A percentile compares a stretch with the other conserved stretches of the same genome.
Evolutionary conservation across 306 rosid genomes (phyloP).

Genomic region (Argentina anserina): DNA sequence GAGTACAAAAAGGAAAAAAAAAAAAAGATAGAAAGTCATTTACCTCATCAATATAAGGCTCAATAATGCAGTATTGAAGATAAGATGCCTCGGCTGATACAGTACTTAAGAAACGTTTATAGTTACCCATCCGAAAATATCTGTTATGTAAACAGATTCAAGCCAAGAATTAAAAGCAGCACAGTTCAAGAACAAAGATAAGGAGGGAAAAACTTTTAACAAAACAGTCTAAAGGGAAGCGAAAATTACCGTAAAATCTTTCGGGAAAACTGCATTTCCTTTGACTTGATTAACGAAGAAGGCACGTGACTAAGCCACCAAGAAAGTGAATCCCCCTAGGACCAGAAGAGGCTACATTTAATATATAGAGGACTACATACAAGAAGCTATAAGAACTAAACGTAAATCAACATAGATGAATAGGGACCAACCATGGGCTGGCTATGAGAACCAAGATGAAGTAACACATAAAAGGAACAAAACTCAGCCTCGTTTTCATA

Average conservation of each 20-base stretch:
- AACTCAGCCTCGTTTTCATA: constrained; percentile 79
- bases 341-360: constrained; percentile 35
- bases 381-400: constrained; percentile 18
- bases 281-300: constrained; percentile 51
- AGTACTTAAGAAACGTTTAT: constrained; percentile 51
- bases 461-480: constrained; percentile 76
- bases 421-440: constrained; percentile 59
- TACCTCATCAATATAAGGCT: constrained; percentile 78
- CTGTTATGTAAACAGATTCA: constrained; percentile 40
- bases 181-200: constrained; percentile 1
- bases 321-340: constrained; percentile 82
- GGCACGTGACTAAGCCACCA: constrained; percentile 68
- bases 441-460: constrained; percentile 68
- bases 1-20: neutral
- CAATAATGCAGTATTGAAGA: constrained; percentile 78
- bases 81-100: constrained; percentile 62
- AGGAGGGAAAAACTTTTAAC: neutral
- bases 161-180: neutral
- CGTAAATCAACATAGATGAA: constrained; percentile 19
- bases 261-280: constrained; percentile 80
- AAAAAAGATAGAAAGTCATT: constrained; percentile 10
- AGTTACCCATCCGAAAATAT: constrained; percentile 62
- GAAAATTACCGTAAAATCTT: constrained; percentile 56
- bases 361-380: constrained; percentile 22
- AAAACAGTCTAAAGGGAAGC: constrained; percentile 6